These are phyloP conservation scores for Sporothrix phasma DNA, from an alignment of 2,329 filamentous ascomycete species.

Conservation along the genomic window DNA sequence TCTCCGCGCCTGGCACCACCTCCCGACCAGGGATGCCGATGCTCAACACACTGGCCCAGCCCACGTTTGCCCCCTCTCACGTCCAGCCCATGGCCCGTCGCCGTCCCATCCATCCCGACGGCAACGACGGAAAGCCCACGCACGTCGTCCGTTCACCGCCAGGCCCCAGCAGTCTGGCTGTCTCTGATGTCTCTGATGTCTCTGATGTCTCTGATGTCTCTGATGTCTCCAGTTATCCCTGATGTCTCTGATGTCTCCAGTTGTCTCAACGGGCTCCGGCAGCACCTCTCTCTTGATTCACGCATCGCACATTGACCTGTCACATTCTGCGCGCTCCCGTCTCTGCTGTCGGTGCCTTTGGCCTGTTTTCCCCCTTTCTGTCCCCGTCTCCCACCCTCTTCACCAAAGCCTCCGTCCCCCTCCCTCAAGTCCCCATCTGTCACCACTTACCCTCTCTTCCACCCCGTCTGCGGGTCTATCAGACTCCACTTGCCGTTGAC, in stretches of 20 bases:
- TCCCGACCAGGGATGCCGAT: background rate
- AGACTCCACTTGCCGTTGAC: background rate
- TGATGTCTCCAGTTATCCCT: too few relatives aligned
- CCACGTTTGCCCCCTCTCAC: too few relatives aligned
- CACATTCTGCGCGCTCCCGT: background rate
- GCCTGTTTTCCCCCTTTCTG: background rate
- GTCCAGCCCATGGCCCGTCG: background rate
- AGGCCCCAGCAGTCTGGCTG: background rate
- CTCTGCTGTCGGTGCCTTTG: background rate
- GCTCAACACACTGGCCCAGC: background rate
- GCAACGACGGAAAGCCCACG: background rate
- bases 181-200: background rate
- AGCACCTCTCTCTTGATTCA: too few relatives aligned
- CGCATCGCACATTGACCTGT: background rate
- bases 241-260: too few relatives aligned
- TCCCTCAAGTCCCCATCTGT: background rate
- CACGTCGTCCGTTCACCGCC: background rate
- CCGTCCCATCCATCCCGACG: slow-evolving; percentile 6
- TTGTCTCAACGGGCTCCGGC: too few relatives aligned
- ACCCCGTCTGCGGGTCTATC: background rate
- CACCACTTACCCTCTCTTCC: too few relatives aligned
- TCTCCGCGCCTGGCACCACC: too few relatives aligned
- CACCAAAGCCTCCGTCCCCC: background rate
- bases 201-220: too few relatives aligned
- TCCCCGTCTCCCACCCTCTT: background rate